Percentiles rank a stretch among this genome's conserved stretches.
Conservation (phyloP, 768 basidiomycete species). For the Calocera viscosa region DNA sequence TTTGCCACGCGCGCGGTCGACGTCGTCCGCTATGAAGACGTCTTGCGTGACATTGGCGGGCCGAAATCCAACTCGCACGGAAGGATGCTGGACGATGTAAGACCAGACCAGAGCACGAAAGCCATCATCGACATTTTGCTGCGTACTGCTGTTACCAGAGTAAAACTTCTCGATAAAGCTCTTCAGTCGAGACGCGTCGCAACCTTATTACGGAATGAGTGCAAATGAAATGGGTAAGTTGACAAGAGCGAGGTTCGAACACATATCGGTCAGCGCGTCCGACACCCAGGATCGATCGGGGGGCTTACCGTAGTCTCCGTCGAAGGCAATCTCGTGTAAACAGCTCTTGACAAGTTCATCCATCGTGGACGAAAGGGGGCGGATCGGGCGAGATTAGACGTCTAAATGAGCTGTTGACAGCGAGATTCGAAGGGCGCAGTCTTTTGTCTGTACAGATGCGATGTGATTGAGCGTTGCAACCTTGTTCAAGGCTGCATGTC, state of each 20-base stretch:
- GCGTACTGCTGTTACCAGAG: slow-evolving; percentile 28
- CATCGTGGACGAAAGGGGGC: slow-evolving; percentile 32
- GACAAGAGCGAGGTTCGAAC: slow-evolving; percentile 37
- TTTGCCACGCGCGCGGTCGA: slow-evolving; percentile 48
- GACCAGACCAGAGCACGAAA: slow-evolving; percentile 77
- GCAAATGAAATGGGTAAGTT: slow-evolving; percentile 20
- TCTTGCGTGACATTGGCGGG: slow-evolving; percentile 48
- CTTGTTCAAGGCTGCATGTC: no score
- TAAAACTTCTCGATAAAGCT: slow-evolving; percentile 63
- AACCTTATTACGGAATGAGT: slow-evolving; percentile 38
- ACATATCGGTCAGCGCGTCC: slow-evolving; percentile 16
- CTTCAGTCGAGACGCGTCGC: slow-evolving; percentile 53
- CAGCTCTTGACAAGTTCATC: slow-evolving; percentile 78
- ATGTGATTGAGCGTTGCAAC: no score
- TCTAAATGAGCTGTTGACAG: neutral
- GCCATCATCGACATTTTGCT: slow-evolving; percentile 57
- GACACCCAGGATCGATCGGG: neutral
- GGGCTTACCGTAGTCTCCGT: slow-evolving; percentile 74
- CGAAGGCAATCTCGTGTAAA: slow-evolving; percentile 76
- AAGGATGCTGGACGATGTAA: slow-evolving; percentile 58
- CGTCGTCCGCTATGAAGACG: slow-evolving; percentile 67
- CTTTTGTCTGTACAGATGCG: no score
- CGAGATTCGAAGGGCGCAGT: neutral
- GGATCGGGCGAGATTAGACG: neutral
- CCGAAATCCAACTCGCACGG: slow-evolving; percentile 59